Conservation (phyloP, 1,284 basidiomycete species). For the Sanguinoderma infundibulare region DNA sequence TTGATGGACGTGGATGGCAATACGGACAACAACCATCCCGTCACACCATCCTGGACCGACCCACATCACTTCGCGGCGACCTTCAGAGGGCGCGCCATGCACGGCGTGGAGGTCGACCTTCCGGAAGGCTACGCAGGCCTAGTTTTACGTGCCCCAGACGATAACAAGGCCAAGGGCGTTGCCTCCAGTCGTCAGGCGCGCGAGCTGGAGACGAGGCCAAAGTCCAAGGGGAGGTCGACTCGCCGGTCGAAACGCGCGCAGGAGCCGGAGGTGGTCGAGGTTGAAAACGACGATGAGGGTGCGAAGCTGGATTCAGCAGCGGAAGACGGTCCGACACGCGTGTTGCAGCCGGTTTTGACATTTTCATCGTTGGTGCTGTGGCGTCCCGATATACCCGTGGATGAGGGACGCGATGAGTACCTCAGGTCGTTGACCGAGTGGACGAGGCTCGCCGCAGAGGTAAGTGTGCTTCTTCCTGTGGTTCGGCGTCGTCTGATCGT, state of each 20-base stretch:
- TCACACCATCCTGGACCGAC: neutral
- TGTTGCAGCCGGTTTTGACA: conserved; percentile 49
- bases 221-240: conserved; percentile 6
- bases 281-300: conserved; percentile 24
- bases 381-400: conserved; percentile 72
- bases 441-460: conserved; percentile 61
- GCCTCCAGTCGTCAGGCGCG: conserved; percentile 16
- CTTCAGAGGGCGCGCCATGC: conserved; percentile 74
- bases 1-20: conserved; percentile 17
- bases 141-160: conserved; percentile 48
- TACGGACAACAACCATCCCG: neutral
- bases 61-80: conserved; percentile 56
- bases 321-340: conserved; percentile 35
- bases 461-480: conserved; percentile 34
- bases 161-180: conserved; percentile 23
- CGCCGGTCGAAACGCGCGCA: conserved; percentile 32
- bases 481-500: neutral
- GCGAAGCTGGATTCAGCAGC: conserved; percentile 23
- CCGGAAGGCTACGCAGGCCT: conserved; percentile 73
- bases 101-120: conserved; percentile 63
- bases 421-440: conserved; percentile 67
- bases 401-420: conserved; percentile 73
- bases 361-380: conserved; percentile 73
- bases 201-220: conserved; percentile 10
- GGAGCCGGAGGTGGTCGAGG: conserved; percentile 20